Percentiles rank a stretch among this genome's conserved stretches.
These are phyloP conservation scores for Apiospora saccharicola DNA, from an alignment of 2,329 filamentous ascomycete species.

Conservation along the genomic window DNA sequence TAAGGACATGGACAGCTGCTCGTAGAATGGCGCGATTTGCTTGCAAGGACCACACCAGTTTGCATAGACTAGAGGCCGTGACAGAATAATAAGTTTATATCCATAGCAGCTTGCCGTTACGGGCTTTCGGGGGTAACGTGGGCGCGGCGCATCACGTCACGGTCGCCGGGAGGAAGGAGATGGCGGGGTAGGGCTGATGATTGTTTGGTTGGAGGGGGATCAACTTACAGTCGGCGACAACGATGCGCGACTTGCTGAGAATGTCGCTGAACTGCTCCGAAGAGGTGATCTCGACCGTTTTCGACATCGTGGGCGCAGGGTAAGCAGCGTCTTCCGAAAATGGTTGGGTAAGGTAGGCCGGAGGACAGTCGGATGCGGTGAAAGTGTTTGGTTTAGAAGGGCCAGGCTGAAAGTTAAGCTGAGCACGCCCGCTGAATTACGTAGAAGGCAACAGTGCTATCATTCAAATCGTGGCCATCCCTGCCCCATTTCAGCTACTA, in stretches of 20 bases:
- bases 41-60: conserved; percentile 88
- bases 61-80: conserved; percentile 73
- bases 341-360: conserved; percentile 12
- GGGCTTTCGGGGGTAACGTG: background rate
- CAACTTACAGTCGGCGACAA: conserved; percentile 87
- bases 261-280: conserved; percentile 70
- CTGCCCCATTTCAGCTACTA: conserved; percentile 2
- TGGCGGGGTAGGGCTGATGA: conserved; percentile 24
- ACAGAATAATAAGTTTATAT: background rate
- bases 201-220: conserved; percentile 26
- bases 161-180: conserved; percentile 19
- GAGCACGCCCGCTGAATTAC: background rate
- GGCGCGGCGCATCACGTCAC: background rate
- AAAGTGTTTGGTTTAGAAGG: conserved; percentile 27
- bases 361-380: conserved; percentile 16
- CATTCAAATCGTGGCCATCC: conserved; percentile 11
- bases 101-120: background rate
- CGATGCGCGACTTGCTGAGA: conserved; percentile 76
- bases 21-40: conserved; percentile 82
- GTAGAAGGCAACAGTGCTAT: conserved; percentile 18
- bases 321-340: conserved; percentile 10
- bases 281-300: conserved; percentile 58
- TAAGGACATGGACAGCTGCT: conserved; percentile 74
- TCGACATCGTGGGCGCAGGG: conserved; percentile 48
- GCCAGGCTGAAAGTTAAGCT: conserved; percentile 9